These are phyloP conservation scores for Fusarium sp. DNA, from an alignment of 2,329 filamentous ascomycete genomes.

Conservation along the genomic window DNA sequence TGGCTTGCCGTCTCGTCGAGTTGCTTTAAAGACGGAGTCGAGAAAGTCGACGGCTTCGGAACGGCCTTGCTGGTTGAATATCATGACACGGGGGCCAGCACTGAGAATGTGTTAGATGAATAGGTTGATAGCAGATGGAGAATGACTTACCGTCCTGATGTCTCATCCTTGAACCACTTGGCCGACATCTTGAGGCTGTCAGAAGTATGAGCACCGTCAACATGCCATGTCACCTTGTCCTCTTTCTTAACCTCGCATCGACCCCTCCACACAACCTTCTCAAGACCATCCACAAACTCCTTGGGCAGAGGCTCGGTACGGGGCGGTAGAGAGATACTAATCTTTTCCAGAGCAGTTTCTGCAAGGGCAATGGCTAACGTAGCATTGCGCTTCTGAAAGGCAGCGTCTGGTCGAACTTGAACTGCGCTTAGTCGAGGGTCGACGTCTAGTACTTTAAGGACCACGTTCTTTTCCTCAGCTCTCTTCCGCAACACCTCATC, in stretches of 20 bases:
- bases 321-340: conserved; percentile 54
- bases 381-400: conserved; percentile 72
- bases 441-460: conserved; percentile 60
- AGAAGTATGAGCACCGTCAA: conserved; percentile 93
- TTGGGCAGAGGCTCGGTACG: conserved; percentile 62
- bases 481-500: conserved; percentile 62
- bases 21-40: conserved; percentile 58
- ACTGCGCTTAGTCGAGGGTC: conserved; percentile 63
- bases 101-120: conserved; percentile 36
- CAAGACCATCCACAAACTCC: conserved; percentile 79
- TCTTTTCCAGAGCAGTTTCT: conserved; percentile 61
- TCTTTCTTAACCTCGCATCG: conserved; percentile 76
- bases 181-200: conserved; percentile 88
- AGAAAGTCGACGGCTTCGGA: conserved; percentile 68
- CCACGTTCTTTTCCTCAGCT: conserved; percentile 66
- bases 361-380: conserved; percentile 66
- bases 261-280: conserved; percentile 81
- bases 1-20: conserved; percentile 48
- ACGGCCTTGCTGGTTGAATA: conserved; percentile 89
- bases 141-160: conserved; percentile 50
- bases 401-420: conserved; percentile 64
- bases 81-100: conserved; percentile 66
- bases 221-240: conserved; percentile 78
- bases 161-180: conserved; percentile 79
- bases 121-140: background rate